Evolutionary conservation across 352 stramenopile species (phyloP), one percentile per base, ranked within the genome.

Genomic region (Phytophthora fragariaefolia): DNA sequence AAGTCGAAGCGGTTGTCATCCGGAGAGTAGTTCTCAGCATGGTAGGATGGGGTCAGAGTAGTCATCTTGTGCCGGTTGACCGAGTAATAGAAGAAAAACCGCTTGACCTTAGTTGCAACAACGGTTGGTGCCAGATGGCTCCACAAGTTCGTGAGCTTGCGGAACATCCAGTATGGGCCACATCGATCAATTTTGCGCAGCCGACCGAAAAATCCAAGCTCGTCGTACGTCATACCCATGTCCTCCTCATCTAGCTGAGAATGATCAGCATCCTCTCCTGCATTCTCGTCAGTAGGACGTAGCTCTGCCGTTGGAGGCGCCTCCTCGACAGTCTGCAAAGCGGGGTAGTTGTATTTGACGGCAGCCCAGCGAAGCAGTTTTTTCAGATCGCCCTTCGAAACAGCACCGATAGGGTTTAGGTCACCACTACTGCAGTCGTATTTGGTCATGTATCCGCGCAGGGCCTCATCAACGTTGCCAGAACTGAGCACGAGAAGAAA

Each of bases 31-130:
- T 94, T 97, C 77, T 99, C 98, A 18, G 96, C 97, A 76, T 99
- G 98, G 85, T 99, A 99, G 30, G 96, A 96, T 36, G 97, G 98
- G 49, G 98, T 99, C 45, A 99, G 85, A 20, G 96, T 99, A 55
- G 96, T 99, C 94, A 99, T 99, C 79, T 99, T 99, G 88, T 99
- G 98, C 23, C 98, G 92, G 82, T 99, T 99, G 62, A 99, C 79
- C 23, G 90, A 88, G 79, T 99, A 99, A 76, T 97, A 99, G 68
- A 92, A 98, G 85, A 99, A 99, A 76, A 99, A 99, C 24, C 92
- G 85, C 79, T 99, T 99, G 2, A 97, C 88, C 71, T 97, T 96
- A 28, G 85, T 74, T n/a, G 90, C 90, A 50, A 97, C 84, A 17
- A 76, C 76, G 8, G 74, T 80, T 42, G 91, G 88, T 20, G 81